A percentile compares a stretch with the other conserved stretches of the same genome.
phyloP scores from a whole-genome alignment of 108 stramenopile species.

The Pseudonitzschia delicatissima region DNA sequence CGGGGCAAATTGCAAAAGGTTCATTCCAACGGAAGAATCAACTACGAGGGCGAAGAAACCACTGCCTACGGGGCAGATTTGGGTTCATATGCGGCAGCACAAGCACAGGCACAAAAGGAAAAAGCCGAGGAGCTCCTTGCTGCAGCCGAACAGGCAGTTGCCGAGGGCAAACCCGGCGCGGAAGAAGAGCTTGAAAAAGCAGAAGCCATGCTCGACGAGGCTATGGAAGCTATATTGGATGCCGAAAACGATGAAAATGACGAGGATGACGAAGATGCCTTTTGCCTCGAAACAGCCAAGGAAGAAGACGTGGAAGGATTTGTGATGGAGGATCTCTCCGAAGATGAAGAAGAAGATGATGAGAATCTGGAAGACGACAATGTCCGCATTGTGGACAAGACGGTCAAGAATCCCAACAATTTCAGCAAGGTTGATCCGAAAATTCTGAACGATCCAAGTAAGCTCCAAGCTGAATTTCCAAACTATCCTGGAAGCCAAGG shows the following conservation, averaged over 20 bases:
- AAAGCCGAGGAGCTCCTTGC: conserved; percentile 41
- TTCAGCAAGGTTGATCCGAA: conserved; percentile 18
- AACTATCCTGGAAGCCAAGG: conserved; percentile 22
- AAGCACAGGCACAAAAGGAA: conserved; percentile 36
- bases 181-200: conserved; percentile 46
- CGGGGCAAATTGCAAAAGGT: conserved; percentile 63
- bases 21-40: conserved; percentile 91
- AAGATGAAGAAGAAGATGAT: conserved; percentile 22
- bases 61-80: conserved; percentile 31
- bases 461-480: conserved; percentile 12
- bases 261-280: conserved; percentile 42
- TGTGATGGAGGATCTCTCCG: conserved; percentile 34
- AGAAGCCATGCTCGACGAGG: conserved; percentile 61
- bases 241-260: conserved; percentile 43
- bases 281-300: conserved; percentile 11
- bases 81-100: conserved; percentile 30
- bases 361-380: not conserved
- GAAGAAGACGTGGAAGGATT: conserved; percentile 17
- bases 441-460: conserved; percentile 1
- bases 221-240: conserved; percentile 70
- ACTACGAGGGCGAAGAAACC: conserved; percentile 38
- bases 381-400: conserved; percentile 11
- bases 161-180: conserved; percentile 41
- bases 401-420: conserved; percentile 27
- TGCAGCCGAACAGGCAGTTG: conserved; percentile 29